phyloP scores from a whole-genome alignment of 495 filamentous ascomycete genomes.

The Chaetomium cochliodes region DNA sequence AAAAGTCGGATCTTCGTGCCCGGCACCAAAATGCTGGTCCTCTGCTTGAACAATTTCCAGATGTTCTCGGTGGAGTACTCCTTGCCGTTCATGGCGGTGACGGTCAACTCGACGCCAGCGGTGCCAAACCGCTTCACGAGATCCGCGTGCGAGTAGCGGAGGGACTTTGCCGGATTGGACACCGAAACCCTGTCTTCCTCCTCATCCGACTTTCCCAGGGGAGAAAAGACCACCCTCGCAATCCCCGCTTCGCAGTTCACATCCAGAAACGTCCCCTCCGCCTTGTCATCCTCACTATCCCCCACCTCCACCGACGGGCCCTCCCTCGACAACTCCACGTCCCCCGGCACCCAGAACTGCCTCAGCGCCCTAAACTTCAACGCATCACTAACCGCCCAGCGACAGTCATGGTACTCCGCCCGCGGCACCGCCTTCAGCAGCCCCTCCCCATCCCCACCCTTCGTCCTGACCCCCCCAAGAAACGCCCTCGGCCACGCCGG shows the following conservation, averaged over 20 bases:
- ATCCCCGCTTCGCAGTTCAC: conserved; percentile 18
- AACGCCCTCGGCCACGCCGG: conserved; percentile 34
- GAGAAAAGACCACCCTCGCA: conserved; percentile 6
- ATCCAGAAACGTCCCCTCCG: background rate
- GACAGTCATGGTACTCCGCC: conserved; percentile 30
- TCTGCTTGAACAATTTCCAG: conserved; percentile 24
- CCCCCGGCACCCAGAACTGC: conserved; percentile 40
- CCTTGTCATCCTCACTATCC: background rate
- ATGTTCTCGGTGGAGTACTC: background rate
- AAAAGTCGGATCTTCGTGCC: conserved; percentile 31
- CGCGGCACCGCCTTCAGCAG: background rate
- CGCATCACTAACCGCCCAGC: conserved; percentile 41
- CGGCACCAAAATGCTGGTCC: conserved; percentile 20
- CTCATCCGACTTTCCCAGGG: background rate
- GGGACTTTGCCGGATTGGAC: conserved; percentile 17
- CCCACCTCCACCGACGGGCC: conserved; percentile 18
- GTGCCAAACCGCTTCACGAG: conserved; percentile 21
- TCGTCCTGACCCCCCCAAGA: background rate
- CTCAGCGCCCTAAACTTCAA: conserved; percentile 37
- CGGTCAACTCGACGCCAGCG: conserved; percentile 20
- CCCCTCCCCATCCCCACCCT: background rate
- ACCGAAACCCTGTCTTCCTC: background rate
- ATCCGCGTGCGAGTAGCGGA: background rate
- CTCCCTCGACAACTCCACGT: conserved; percentile 20
- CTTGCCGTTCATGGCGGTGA: conserved; percentile 25